These are phyloP conservation scores for Suillus americanus DNA, from an alignment of 768 basidiomycete genomes.

Conservation along the genomic window DNA sequence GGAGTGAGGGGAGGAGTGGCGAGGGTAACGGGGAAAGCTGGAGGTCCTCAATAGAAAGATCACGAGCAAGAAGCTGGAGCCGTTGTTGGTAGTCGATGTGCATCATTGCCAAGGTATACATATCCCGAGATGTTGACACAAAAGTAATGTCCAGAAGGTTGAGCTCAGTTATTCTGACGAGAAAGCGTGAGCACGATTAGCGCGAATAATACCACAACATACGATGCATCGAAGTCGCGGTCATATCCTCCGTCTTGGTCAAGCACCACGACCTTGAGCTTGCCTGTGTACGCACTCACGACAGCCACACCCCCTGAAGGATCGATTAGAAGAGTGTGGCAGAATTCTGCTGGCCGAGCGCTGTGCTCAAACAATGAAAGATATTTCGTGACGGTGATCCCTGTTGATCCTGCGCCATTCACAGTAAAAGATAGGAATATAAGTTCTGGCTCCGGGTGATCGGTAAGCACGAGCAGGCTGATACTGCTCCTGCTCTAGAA, in stretches of 20 bases:
- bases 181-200: constrained; percentile 2
- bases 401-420: constrained; percentile 28
- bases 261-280: constrained; percentile 62
- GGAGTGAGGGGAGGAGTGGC: constrained; percentile 49
- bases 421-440: constrained; percentile 57
- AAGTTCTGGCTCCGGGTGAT: constrained; percentile 75
- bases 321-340: constrained; percentile 67
- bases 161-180: constrained; percentile 56
- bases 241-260: constrained; percentile 49
- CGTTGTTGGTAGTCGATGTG: constrained; percentile 61
- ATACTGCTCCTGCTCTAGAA: constrained; percentile 32
- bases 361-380: constrained; percentile 56
- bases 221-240: constrained; percentile 67
- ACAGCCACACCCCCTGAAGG: constrained; percentile 60
- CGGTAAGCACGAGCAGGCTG: constrained; percentile 64
- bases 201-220: constrained; percentile 28
- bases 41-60: constrained; percentile 45
- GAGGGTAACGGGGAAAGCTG: constrained; percentile 50
- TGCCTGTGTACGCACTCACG: constrained; percentile 67
- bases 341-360: constrained; percentile 68
- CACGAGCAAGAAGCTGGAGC: constrained; percentile 63
- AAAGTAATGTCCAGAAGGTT: constrained; percentile 70
- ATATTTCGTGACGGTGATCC: constrained; percentile 41
- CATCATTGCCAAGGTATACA: constrained; percentile 62
- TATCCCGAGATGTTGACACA: constrained; percentile 41